Conservation (phyloP, 805 yeast genomes). For the Candida parachauliodes region DNA sequence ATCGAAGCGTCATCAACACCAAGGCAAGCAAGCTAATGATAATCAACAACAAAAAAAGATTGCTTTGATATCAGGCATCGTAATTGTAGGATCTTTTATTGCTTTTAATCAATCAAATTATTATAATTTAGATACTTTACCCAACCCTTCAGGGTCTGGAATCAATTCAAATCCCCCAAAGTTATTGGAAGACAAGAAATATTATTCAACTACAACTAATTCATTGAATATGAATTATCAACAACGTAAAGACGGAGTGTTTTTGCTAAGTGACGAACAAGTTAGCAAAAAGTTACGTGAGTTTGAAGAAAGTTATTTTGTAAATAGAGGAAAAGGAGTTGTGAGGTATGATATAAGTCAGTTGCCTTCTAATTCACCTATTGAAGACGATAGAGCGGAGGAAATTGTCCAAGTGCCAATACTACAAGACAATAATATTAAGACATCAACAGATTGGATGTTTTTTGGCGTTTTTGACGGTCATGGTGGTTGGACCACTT, state of each 20-base stretch:
- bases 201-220: conserved; percentile 40
- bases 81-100: conserved; percentile 41
- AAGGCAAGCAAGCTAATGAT: neutral
- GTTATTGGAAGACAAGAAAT: conserved; percentile 15
- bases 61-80: conserved; percentile 39
- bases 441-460: conserved; percentile 69
- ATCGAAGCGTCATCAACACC: conserved; percentile 11
- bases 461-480: conserved; percentile 97
- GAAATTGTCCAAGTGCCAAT: conserved; percentile 71
- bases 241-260: conserved; percentile 53
- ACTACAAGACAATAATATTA: conserved; percentile 54
- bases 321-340: conserved; percentile 85
- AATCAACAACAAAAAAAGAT: conserved; percentile 26
- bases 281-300: conserved; percentile 66
- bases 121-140: conserved; percentile 39
- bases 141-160: conserved; percentile 9
- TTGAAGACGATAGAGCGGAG: conserved; percentile 91
- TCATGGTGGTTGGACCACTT: conserved; percentile 94
- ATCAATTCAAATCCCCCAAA: neutral
- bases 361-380: conserved; percentile 86
- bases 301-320: conserved; percentile 73
- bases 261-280: conserved; percentile 61
- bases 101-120: conserved; percentile 37
- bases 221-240: conserved; percentile 44
- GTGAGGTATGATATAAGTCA: conserved; percentile 85